Conservation (phyloP, 768 basidiomycete genomes). For the Sarcomyxa edulis region DNA sequence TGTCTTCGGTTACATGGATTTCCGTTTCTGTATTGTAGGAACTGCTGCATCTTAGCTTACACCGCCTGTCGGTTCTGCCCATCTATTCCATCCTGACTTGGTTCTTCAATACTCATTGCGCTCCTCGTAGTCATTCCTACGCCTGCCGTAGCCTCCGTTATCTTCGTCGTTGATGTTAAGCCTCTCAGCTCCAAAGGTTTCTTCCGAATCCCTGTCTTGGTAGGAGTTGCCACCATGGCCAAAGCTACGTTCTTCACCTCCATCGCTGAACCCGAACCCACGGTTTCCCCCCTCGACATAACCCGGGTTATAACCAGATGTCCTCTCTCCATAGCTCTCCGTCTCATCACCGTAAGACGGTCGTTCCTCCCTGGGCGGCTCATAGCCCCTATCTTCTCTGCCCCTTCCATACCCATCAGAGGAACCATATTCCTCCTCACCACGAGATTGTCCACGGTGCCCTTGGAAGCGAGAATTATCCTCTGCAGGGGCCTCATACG, state of each 20-base stretch:
- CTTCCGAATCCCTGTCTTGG: no score
- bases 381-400: slow-evolving; percentile 11
- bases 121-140: slow-evolving; percentile 10
- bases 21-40: no score
- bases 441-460: no score
- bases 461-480: no score
- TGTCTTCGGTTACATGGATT: no score
- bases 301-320: slow-evolving; percentile 20
- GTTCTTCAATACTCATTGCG: slow-evolving; percentile 13
- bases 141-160: slow-evolving; percentile 20
- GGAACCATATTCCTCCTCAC: slow-evolving; percentile 1
- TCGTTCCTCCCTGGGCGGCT: not conserved
- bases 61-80: no score
- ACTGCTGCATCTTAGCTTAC: no score
- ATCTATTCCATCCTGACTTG: no score
- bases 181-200: slow-evolving; percentile 51
- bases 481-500: slow-evolving; percentile 8
- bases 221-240: slow-evolving; percentile 17
- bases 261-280: slow-evolving; percentile 1
- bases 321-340: not conserved
- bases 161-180: slow-evolving; percentile 34
- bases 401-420: slow-evolving; percentile 6
- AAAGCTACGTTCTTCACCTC: slow-evolving; percentile 2
- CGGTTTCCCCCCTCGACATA: slow-evolving; percentile 11
- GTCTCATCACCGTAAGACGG: not conserved